Evolutionary conservation across 371 early-diverging fungal species (phyloP).

Genomic region (Haplosporangium sp.): DNA sequence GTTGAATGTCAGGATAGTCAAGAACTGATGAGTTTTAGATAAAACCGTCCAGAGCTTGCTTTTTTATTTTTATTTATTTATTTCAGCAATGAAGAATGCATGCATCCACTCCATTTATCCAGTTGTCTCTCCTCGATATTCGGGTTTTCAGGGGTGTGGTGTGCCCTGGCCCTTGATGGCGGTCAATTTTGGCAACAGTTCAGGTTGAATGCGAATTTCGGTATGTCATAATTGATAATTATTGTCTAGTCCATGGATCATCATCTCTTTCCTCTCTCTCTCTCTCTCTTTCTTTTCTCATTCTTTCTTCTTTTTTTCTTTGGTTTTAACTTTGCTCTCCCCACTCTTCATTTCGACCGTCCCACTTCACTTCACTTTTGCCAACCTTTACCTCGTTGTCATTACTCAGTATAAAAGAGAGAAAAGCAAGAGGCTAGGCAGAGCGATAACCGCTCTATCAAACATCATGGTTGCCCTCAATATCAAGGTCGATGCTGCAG

Average conservation of each 20-base stretch:
- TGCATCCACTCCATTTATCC: too few species aligned
- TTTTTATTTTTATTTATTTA: not conserved
- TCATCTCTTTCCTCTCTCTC: slow-evolving; percentile 8
- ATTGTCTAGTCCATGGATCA: not conserved
- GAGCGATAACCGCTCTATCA: too few species aligned
- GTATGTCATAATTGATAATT: not conserved
- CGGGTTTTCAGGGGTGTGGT: too few species aligned
- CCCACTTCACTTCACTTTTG: not conserved
- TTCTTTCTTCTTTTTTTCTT: not conserved
- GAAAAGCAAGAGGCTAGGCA: not conserved
- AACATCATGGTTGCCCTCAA: slow-evolving; percentile 1
- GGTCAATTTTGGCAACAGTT: too few species aligned
- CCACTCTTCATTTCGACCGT: not conserved
- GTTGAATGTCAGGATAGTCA: slow-evolving; percentile 38
- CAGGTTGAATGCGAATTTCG: too few species aligned
- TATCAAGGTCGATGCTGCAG: not conserved
- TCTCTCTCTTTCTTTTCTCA: not conserved
- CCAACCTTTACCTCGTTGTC: too few species aligned
- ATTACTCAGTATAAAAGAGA: too few species aligned
- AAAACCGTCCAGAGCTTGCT: not conserved
- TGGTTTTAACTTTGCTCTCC: not conserved
- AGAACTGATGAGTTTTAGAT: too few species aligned
- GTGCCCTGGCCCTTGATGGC: too few species aligned
- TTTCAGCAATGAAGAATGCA: not conserved
- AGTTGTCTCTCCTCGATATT: too few species aligned